These are phyloP conservation scores for Boletus bicolor DNA, from an alignment of 768 basidiomycete species.

Conservation along the genomic window DNA sequence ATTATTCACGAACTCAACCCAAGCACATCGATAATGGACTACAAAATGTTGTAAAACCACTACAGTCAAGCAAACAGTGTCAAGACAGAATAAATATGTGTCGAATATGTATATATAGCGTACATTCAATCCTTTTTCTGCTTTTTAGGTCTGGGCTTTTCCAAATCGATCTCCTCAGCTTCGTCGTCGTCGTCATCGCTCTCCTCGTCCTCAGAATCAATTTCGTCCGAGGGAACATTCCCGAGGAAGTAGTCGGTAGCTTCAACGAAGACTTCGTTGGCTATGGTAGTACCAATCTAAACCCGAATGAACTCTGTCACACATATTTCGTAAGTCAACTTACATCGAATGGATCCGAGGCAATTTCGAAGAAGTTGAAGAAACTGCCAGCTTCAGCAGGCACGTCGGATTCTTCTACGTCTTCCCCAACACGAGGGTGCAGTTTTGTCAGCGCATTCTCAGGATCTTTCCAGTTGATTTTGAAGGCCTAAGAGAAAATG, in stretches of 20 bases:
- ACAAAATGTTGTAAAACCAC: conserved; percentile 5
- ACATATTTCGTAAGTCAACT: conserved; percentile 23
- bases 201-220: conserved; percentile 64
- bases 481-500: conserved; percentile 43
- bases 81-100: conserved; percentile 29
- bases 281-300: conserved; percentile 70
- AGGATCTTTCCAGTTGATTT: conserved; percentile 81
- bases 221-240: conserved; percentile 52
- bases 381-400: conserved; percentile 74
- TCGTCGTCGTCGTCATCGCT: conserved; percentile 75
- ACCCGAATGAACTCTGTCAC: conserved; percentile 4
- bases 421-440: conserved; percentile 61
- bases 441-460: conserved; percentile 74
- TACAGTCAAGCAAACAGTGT: conserved; percentile 3
- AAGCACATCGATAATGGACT: conserved; percentile 1
- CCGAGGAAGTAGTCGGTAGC: conserved; percentile 83
- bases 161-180: conserved; percentile 83
- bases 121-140: conserved; percentile 43
- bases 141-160: conserved; percentile 78
- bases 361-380: conserved; percentile 82
- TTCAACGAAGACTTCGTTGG: conserved; percentile 76
- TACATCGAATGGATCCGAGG: conserved; percentile 66
- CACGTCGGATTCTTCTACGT: conserved; percentile 54
- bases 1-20: background rate
- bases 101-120: conserved; percentile 12